These are phyloP conservation scores for Tylopilus subfusipes DNA, from an alignment of 768 basidiomycete genomes.

Conservation along the genomic window DNA sequence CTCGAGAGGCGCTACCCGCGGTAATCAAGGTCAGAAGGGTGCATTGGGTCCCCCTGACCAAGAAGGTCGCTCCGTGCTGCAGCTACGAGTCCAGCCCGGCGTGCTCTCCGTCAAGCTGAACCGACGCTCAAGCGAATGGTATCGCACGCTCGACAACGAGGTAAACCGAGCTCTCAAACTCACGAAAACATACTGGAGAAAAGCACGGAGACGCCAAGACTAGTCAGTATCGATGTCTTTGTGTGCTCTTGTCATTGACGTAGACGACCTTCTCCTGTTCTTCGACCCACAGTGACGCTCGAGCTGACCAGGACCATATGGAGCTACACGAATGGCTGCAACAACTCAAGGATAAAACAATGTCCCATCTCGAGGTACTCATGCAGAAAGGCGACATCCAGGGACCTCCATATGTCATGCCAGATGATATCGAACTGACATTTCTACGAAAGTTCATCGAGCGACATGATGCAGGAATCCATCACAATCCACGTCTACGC, in stretches of 20 bases:
- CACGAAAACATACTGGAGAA: slow-evolving; percentile 85
- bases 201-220: slow-evolving; percentile 76
- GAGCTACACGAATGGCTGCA: slow-evolving; percentile 86
- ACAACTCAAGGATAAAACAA: slow-evolving; percentile 83
- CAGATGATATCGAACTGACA: slow-evolving; percentile 70
- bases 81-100: slow-evolving; percentile 79
- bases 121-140: slow-evolving; percentile 78
- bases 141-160: slow-evolving; percentile 71
- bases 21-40: slow-evolving; percentile 85
- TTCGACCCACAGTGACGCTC: slow-evolving; percentile 45
- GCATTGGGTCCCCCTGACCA: slow-evolving; percentile 66
- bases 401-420: slow-evolving; percentile 78
- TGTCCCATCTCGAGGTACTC: slow-evolving; percentile 81
- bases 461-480: slow-evolving; percentile 67
- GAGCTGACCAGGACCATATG: slow-evolving; percentile 87
- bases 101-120: slow-evolving; percentile 75
- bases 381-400: slow-evolving; percentile 88
- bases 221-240: slow-evolving; percentile 32
- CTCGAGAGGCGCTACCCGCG: slow-evolving; percentile 77
- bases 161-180: slow-evolving; percentile 78
- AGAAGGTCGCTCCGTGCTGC: slow-evolving; percentile 74
- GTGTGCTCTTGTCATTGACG: slow-evolving; percentile 5
- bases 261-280: not conserved
- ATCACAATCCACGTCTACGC: slow-evolving; percentile 78
- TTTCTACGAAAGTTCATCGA: slow-evolving; percentile 84